A percentile compares a stretch with the other conserved stretches of the same genome.
These are phyloP conservation scores for Candida silvicultrix DNA, from an alignment of 805 yeast species.

Conservation along the genomic window DNA sequence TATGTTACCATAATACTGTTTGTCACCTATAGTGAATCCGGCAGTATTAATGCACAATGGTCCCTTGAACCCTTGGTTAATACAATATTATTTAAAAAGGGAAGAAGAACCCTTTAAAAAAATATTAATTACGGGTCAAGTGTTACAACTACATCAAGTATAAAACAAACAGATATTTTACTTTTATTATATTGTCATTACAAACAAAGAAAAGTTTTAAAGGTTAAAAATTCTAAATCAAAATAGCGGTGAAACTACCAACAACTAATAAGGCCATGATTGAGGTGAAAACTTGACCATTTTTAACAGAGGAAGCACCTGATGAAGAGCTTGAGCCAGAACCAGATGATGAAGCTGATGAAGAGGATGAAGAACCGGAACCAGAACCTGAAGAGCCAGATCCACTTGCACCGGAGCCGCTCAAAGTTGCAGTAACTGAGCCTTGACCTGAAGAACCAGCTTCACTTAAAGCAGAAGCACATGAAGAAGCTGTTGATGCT, in stretches of 20 bases:
- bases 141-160: too few species aligned
- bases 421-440: conserved; percentile 22
- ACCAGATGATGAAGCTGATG: conserved; percentile 17
- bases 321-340: conserved; percentile 13
- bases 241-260: not conserved
- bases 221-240: not conserved
- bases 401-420: conserved; percentile 18
- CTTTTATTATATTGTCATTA: not conserved
- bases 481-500: conserved; percentile 44
- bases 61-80: too few species aligned
- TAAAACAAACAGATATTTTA: too few species aligned
- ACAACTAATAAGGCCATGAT: conserved; percentile 12
- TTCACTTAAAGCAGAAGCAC: conserved; percentile 49
- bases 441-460: conserved; percentile 63
- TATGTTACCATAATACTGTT: too few species aligned
- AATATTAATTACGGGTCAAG: too few species aligned
- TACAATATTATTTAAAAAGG: too few species aligned
- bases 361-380: conserved; percentile 13
- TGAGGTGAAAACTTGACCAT: conserved; percentile 24
- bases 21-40: too few species aligned
- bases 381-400: conserved; percentile 11
- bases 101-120: too few species aligned
- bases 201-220: not conserved
- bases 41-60: too few species aligned
- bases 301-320: conserved; percentile 15